Base-by-base conservation (phyloP, 805 yeast genomes). In the Ogataea naganishii region DNA sequence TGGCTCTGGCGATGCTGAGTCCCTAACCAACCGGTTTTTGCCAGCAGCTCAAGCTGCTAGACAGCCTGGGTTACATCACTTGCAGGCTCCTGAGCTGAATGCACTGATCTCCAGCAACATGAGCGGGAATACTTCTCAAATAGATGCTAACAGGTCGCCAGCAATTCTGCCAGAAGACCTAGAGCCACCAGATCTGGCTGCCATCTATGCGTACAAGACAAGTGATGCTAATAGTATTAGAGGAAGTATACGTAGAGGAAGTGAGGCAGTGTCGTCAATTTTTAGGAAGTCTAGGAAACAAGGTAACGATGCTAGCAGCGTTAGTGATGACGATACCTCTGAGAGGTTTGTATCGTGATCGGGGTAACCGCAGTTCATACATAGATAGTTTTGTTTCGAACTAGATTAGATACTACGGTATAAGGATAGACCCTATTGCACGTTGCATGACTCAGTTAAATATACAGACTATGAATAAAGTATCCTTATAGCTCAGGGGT, bases 161-260 rank as follows among this genome's bases (percentile, higher is more conserved):
- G 38, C 44, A 19, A 49, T 48, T 18, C 37, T 39, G 20, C 49
- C 44, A 2, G 49, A 49, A 20, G 56, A 55, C 23, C 41, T 54
- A 20, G 62, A 56, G 33, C 55, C 61, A 4, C 63, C 63, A n/a
- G 56, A 50, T 28, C 33, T 49, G n/a, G 51, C 53, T 23, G 46
- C 58, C 6, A 51, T 58, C 23, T 44, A 52, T 34, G 53, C 47
- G 26, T 57, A 40, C 40, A 57, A 56, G 26, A 52, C 55, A 7
- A 55, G 52, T 36, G 56, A 51, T 33, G 38, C 51, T 5, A 39
- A 44, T 27, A 60, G 55, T 36, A 48, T 60, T 14, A 42, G 51
- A 15, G 62, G 66, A 3, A 56, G 64, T 11, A 36, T 63, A 5
- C 53, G 69, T 45, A 48, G 65, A 34, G 64, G 68, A 5, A 59